Conservation (phyloP, 768 basidiomycete species). For the Leucocoprinus sp. region DNA sequence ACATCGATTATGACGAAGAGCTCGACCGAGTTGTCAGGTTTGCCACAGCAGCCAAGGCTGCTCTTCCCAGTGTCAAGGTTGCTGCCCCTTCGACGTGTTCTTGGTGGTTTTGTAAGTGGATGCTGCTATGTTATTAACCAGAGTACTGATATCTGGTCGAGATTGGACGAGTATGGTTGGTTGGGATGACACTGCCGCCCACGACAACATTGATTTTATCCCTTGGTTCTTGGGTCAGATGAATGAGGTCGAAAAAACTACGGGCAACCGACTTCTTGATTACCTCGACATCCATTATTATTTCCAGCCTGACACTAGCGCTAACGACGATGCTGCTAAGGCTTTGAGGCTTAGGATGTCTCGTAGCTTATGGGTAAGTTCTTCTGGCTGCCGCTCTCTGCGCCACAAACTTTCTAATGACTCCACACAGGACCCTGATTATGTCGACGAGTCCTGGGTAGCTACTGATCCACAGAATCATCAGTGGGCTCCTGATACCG, state of each 20-base stretch:
- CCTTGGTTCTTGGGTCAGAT: conserved; percentile 50
- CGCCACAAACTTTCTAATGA: background rate
- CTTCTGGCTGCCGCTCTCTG: background rate
- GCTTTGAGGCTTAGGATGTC: conserved; percentile 42
- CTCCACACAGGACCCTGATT: conserved; percentile 30
- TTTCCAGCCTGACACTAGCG: conserved; percentile 43
- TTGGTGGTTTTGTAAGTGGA: conserved; percentile 36
- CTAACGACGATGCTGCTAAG: conserved; percentile 43
- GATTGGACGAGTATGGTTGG: conserved; percentile 48
- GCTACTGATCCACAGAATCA: conserved; percentile 35
- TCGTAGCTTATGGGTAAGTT: conserved; percentile 40
- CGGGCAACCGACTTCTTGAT: conserved; percentile 39
- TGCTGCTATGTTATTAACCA: background rate
- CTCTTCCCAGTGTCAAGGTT: conserved; percentile 34
- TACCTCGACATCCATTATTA: conserved; percentile 53
- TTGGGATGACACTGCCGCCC: conserved; percentile 40
- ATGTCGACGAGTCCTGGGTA: conserved; percentile 50
- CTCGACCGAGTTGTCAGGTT: conserved; percentile 35
- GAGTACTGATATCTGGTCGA: conserved; percentile 13
- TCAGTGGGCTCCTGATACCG: conserved; percentile 35
- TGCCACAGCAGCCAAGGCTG: conserved; percentile 33
- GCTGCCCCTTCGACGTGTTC: conserved; percentile 40
- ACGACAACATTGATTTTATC: conserved; percentile 44
- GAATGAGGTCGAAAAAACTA: conserved; percentile 26
- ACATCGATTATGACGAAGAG: conserved; percentile 45